These are phyloP conservation scores for Colletotrichum simmondsii DNA, from an alignment of 2,329 filamentous ascomycete species.

Conservation along the genomic window DNA sequence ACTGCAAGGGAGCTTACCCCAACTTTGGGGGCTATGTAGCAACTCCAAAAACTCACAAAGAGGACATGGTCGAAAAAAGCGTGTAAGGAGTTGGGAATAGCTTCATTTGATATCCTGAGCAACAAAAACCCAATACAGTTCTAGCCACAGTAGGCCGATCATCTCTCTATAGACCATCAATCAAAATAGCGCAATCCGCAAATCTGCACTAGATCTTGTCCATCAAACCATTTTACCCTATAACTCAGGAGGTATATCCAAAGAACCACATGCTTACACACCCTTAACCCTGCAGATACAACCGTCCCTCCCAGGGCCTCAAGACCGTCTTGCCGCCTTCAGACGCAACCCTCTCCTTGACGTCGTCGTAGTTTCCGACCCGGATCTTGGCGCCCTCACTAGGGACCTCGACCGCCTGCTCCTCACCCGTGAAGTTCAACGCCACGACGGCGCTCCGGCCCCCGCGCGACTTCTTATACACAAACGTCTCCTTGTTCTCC, in stretches of 20 bases:
- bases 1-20: neutral
- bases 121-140: neutral
- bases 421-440: constrained; percentile 50
- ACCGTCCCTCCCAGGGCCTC: constrained; percentile 47
- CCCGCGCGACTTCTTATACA: constrained; percentile 53
- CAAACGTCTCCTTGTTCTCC: constrained; percentile 55
- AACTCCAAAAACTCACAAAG: neutral
- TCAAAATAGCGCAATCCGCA: neutral
- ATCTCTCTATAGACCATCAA: neutral
- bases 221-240: neutral
- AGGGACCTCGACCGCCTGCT: constrained; percentile 40
- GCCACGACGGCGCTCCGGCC: constrained; percentile 45
- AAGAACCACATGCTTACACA: neutral
- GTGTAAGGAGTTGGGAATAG: neutral
- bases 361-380: constrained; percentile 46
- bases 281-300: constrained; percentile 41
- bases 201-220: neutral
- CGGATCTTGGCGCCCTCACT: constrained; percentile 35
- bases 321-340: constrained; percentile 35
- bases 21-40: neutral
- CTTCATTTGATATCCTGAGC: neutral
- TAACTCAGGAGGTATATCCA: neutral
- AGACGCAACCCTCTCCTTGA: constrained; percentile 20
- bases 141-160: neutral
- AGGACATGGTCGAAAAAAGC: neutral